Evolutionary conservation across 2,329 filamentous ascomycete species (phyloP).

Genomic region (Fusarium sp.): DNA sequence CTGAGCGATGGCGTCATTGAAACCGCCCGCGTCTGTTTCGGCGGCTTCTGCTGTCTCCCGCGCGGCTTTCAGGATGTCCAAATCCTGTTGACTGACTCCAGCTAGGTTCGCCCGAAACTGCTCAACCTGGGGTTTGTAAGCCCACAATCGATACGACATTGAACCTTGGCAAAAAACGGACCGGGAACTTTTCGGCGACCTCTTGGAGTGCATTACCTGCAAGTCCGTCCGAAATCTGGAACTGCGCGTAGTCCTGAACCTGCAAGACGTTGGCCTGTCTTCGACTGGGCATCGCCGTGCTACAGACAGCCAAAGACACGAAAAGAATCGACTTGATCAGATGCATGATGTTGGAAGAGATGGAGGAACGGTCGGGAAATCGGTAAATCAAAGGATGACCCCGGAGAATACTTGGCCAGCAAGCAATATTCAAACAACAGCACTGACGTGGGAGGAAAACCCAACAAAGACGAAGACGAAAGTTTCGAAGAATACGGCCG

Average conservation of each 20-base stretch:
- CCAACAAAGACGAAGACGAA: background rate
- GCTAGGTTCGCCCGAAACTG: slow-evolving; percentile 52
- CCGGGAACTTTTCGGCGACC: slow-evolving; percentile 67
- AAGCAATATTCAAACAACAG: slow-evolving; percentile 41
- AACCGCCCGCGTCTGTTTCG: slow-evolving; percentile 58
- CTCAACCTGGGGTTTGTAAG: slow-evolving; percentile 11
- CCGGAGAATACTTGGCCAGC: background rate
- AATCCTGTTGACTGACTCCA: slow-evolving; percentile 59
- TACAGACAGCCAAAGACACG: background rate
- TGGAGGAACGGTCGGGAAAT: background rate
- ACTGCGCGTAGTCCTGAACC: slow-evolving; percentile 39
- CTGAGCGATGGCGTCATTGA: slow-evolving; percentile 63
- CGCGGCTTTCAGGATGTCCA: slow-evolving; percentile 63
- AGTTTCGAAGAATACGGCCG: background rate
- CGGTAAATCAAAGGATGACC: background rate
- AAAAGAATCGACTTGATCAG: slow-evolving; percentile 2
- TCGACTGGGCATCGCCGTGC: background rate
- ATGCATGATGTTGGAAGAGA: background rate
- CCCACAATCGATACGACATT: background rate
- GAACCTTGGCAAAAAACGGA: slow-evolving; percentile 31
- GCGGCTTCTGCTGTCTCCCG: slow-evolving; percentile 63
- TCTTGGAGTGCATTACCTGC: slow-evolving; percentile 66
- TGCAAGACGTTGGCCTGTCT: slow-evolving; percentile 19
- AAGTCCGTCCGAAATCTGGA: slow-evolving; percentile 63
- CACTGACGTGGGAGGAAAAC: background rate